Evolutionary conservation across 1,284 basidiomycete genomes (phyloP).

Genomic region (Mycosarcoma mackinlayi): DNA sequence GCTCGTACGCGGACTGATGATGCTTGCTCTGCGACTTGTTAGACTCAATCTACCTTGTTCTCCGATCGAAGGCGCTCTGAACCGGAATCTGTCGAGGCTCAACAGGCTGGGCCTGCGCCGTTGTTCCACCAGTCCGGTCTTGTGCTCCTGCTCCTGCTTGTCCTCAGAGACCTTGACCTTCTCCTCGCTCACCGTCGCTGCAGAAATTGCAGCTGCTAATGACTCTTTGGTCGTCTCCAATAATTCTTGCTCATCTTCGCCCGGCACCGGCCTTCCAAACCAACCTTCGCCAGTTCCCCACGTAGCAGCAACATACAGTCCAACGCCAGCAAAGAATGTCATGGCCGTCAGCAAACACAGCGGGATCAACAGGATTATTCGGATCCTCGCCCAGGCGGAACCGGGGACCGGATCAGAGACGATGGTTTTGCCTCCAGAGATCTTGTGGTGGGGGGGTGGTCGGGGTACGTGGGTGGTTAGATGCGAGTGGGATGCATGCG

Average conservation of each 20-base stretch:
- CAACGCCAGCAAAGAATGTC: slow-evolving; percentile 11
- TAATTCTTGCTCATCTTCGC: not conserved
- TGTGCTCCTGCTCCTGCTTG: not conserved
- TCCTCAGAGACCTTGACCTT: not conserved
- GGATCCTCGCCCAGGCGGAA: slow-evolving; percentile 12
- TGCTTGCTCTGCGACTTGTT: too few relatives aligned
- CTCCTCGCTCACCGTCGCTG: not conserved
- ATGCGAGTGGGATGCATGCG: not conserved
- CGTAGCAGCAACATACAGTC: slow-evolving; percentile 17
- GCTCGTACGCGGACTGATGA: too few relatives aligned
- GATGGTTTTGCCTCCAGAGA: not conserved
- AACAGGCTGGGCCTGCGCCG: not conserved
- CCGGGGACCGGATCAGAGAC: slow-evolving; percentile 19
- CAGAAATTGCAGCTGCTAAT: too few relatives aligned
- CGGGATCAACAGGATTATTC: slow-evolving; percentile 17
- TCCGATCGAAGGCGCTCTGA: slow-evolving; percentile 7
- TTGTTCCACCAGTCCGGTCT: too few relatives aligned
- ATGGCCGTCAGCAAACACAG: slow-evolving; percentile 11
- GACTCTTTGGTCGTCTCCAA: too few relatives aligned
- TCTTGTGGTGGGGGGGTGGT: not conserved
- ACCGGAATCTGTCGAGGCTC: slow-evolving; percentile 8
- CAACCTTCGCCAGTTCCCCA: slow-evolving; percentile 30
- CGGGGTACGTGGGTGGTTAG: not conserved
- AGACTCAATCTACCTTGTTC: too few relatives aligned
- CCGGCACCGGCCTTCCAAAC: slow-evolving; percentile 11